Base-by-base conservation (phyloP, 2,329 filamentous ascomycete species). In the Cladosporium halotolerans region DNA sequence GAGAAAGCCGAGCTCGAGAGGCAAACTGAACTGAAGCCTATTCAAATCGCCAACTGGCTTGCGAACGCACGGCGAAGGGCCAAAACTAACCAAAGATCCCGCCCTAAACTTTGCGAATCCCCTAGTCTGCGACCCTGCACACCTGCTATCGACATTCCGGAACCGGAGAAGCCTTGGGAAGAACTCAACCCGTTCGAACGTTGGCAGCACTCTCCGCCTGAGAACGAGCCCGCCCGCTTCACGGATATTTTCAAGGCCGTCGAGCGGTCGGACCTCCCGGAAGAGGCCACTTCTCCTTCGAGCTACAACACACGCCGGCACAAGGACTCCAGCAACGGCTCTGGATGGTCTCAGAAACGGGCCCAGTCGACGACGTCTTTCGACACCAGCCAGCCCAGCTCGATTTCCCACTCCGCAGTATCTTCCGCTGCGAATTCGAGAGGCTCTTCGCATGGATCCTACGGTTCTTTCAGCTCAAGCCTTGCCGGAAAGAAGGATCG, bases 21-120 rank as follows among this genome's bases (percentile, higher is more conserved):
- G 44, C 80, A 86, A 62, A 96, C 90, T 1, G 89, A 89, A 7
- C 76, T 96, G 39, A 90, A 83, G 67, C 83, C 88, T 63, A 86
- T 79, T 11, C 91, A 96, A 65, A 92, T 96, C 62, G 85, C 85
- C 9, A 95, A 95, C 67, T 96, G 90, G 90, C 81, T 96, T 44
- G 90, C 90, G 55, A 96, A 96, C 69, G 89, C 89, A 54, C 83
- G 90, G 41, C 82, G 90, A 53, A 80, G 90, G 57, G 85, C 88
- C 62, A 96, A 95, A 73, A 83, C 86, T 52, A 81, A 84, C 45
- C 76, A 81, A 2, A 82, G 82, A 44, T 79, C 85, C 58, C 14
- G 54, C 18, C 62, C 64, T 3, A 63, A 62, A 41, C 34, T 63
- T 3, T 55, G 59, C 52, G 57, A 58, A 47, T 91, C 88, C 4